Evolutionary conservation across 2,329 filamentous ascomycete genomes (phyloP), one percentile per base, ranked within the genome.

Genomic region (Leptographium radiaticola): DNA sequence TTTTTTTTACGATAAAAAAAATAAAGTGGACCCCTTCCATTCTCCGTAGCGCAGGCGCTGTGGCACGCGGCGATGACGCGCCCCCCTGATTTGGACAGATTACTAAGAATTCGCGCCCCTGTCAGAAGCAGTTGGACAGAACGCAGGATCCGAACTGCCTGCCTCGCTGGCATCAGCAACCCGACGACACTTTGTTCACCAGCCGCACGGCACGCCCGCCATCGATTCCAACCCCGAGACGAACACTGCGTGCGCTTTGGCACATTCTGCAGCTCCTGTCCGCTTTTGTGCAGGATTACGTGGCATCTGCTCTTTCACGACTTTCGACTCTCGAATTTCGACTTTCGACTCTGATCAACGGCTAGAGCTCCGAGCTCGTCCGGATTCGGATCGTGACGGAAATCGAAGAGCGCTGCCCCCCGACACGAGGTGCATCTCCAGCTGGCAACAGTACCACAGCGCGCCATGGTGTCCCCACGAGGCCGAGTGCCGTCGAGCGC

Each of bases 401-500:
- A 45, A 31, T 10, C 13, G 20, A 31, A 13, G 13, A 45, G 43
- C 30, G 13, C 20, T 31, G 43, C 25, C 20, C 15, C 25, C n/a
- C 16, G 15, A 12, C 43, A 8, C 12, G 20, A 33, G 4, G 4
- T 16, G n/a, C 34, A 36, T 6, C 8, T 36, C 12, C 9, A 36
- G 9, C 12, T 6, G 34, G 12, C 34, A 36, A 13, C 34, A 36
- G 12, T 13, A 36, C 34, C 34, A 8, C 34, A 25, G 25, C 25
- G 3, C 8, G 9, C 34, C 12, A 67, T 55, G 8, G 80, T 80
- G 76, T 68, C 72, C 57, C 61, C 72, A 58, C 68, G 65, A 65
- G 67, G 70, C 53, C 62, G 68, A 59, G 70, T 71, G 73, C 72
- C 70, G 55, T 31, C 73, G 66, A 43, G 73, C 68, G 66, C 53